A percentile compares a stretch with the other conserved stretches of the same genome.
phyloP scores from a whole-genome alignment of 495 filamentous ascomycete species.

The Sabuloglossum arenarium region DNA sequence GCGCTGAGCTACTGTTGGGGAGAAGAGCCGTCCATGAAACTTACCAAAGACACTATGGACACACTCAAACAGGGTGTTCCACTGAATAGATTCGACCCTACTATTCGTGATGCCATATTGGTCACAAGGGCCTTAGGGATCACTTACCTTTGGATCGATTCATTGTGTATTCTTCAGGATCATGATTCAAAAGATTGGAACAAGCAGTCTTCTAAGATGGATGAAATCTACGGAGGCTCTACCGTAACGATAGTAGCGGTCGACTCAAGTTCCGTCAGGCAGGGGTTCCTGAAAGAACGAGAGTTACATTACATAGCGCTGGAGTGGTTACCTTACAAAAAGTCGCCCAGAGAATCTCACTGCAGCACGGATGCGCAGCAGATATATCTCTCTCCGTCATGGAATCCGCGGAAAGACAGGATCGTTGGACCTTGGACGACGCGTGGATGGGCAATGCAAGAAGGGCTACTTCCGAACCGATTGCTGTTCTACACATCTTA shows the following conservation, averaged over 20 bases:
- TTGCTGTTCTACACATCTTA: constrained; percentile 3
- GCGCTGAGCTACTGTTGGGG: neutral
- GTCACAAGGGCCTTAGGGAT: constrained; percentile 7
- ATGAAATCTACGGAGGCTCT: constrained; percentile 8
- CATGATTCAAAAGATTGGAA: constrained; percentile 5
- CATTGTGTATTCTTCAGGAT: constrained; percentile 16
- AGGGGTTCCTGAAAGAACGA: constrained; percentile 4
- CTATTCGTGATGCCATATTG: constrained; percentile 6
- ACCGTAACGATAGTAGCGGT: constrained; percentile 7
- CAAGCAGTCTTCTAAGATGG: constrained; percentile 10
- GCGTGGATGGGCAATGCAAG: constrained; percentile 5
- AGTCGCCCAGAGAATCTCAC: neutral
- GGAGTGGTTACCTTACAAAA: neutral
- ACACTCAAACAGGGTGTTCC: neutral
- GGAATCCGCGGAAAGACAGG: neutral
- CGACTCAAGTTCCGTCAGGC: neutral
- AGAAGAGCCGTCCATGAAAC: neutral
- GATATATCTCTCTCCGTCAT: neutral
- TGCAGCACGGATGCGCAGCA: neutral
- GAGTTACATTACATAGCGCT: constrained; percentile 1
- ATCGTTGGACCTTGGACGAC: neutral
- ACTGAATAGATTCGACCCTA: neutral
- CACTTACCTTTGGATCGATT: constrained; percentile 15
- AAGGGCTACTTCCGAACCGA: constrained; percentile 2
- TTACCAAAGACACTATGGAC: neutral